Conservation (phyloP, 257 asterid genomes). For the Euphrasia confusa region DNA sequence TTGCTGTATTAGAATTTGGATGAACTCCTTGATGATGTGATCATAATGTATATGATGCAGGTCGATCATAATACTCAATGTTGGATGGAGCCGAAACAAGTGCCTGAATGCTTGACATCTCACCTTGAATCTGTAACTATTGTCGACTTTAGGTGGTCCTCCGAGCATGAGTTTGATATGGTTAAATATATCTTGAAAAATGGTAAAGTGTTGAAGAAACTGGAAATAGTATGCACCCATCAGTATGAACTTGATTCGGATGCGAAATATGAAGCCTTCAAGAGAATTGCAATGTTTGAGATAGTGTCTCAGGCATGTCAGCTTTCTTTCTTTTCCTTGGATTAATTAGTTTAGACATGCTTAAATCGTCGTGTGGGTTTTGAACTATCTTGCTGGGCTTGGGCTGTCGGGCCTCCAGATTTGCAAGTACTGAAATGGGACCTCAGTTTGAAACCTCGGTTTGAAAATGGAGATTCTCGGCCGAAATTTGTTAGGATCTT, state of each 20-base stretch:
- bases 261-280: background rate
- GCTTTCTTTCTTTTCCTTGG: no score
- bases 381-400: no score
- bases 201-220: background rate
- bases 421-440: no score
- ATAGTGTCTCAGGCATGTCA: background rate
- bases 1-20: no score
- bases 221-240: background rate
- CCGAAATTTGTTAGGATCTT: no score
- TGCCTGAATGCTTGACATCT: background rate
- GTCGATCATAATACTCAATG: no score
- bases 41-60: background rate
- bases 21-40: background rate
- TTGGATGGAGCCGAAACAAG: background rate
- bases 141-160: background rate
- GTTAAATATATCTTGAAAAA: background rate
- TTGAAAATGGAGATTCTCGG: no score
- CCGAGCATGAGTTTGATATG: background rate
- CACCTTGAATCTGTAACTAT: background rate
- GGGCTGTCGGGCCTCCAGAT: no score
- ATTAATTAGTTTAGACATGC: no score
- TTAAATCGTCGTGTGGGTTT: no score
- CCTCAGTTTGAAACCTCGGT: no score
- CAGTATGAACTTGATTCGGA: background rate
- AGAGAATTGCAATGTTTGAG: background rate